Evolutionary conservation across 257 asterid species (phyloP).

Genomic region (Cinchona pubescens): DNA sequence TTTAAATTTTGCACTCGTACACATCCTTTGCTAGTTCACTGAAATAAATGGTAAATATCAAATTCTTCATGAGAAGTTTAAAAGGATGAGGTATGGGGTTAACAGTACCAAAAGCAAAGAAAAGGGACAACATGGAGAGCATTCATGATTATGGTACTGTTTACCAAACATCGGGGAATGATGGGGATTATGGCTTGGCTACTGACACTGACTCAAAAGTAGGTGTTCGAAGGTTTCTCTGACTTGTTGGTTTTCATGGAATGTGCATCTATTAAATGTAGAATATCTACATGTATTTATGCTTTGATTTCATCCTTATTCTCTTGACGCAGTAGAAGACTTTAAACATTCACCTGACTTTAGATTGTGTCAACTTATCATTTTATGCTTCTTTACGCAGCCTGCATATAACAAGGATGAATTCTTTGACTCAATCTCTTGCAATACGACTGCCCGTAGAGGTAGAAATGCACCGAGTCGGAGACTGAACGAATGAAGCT

Average conservation of each 20-base stretch:
- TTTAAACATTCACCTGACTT: not conserved
- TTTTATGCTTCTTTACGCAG: slow-evolving; percentile 36
- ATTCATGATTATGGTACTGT: slow-evolving; percentile 25
- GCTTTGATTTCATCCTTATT: no score
- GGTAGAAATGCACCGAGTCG: slow-evolving; percentile 49
- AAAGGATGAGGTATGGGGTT: slow-evolving; percentile 81
- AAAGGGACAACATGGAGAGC: slow-evolving; percentile 34
- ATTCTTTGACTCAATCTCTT: slow-evolving; percentile 71
- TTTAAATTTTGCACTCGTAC: no score
- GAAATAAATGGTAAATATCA: slow-evolving; percentile 78
- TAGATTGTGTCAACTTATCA: not conserved
- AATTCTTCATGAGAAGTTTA: slow-evolving; percentile 83
- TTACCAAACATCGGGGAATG: slow-evolving; percentile 28
- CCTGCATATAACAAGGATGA: slow-evolving; percentile 77
- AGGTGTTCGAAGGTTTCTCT: slow-evolving; percentile 17
- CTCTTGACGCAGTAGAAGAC: no score
- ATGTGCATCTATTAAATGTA: not conserved
- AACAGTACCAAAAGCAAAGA: slow-evolving; percentile 63
- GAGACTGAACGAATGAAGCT: slow-evolving; percentile 43
- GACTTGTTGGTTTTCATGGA: not conserved
- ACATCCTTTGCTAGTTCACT: no score
- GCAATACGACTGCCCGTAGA: slow-evolving; percentile 53
- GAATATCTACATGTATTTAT: no score
- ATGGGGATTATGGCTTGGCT: slow-evolving; percentile 33
- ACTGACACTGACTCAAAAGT: slow-evolving; percentile 48